A percentile compares a stretch with the other conserved stretches of the same genome.
Conservation (phyloP, 1,284 basidiomycete species). For the Trichosporon sp. region DNA sequence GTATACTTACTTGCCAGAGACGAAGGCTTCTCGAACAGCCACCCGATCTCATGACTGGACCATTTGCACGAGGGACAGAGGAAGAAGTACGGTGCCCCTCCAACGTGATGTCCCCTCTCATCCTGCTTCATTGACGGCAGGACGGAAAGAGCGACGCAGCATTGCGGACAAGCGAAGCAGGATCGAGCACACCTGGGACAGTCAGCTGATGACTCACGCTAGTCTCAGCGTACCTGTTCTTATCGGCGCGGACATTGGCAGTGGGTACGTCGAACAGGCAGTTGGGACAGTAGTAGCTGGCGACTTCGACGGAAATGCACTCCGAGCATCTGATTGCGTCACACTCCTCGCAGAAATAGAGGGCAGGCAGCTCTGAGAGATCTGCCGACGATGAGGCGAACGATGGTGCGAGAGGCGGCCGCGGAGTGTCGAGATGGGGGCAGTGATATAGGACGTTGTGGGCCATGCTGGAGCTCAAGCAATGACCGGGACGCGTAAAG, state of each 20-base stretch:
- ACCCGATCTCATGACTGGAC: constrained; percentile 84
- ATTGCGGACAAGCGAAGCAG: constrained; percentile 93
- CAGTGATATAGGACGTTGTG: constrained; percentile 44
- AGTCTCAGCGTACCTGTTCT: constrained; percentile 70
- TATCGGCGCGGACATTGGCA: constrained; percentile 90
- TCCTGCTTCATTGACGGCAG: constrained; percentile 60
- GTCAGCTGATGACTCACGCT: constrained; percentile 6
- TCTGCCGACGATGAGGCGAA: constrained; percentile 68
- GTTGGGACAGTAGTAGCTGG: constrained; percentile 95
- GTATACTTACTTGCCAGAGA: constrained; percentile 70
- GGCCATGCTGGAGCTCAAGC: neutral
- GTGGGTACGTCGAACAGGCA: constrained; percentile 98
- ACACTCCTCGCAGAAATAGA: constrained; percentile 99
- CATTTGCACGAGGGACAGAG: constrained; percentile 89
- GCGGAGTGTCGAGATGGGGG: constrained; percentile 47
- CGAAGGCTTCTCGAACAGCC: constrained; percentile 92
- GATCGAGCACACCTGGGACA: constrained; percentile 81
- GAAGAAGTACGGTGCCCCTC: constrained; percentile 81
- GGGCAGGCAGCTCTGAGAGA: constrained; percentile 71
- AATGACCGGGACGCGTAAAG: neutral
- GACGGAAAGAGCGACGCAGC: constrained; percentile 77
- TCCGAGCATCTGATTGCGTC: constrained; percentile 87
- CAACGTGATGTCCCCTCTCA: constrained; percentile 27
- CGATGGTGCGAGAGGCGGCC: constrained; percentile 55
- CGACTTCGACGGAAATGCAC: constrained; percentile 87